phyloP scores from a whole-genome alignment of 257 asterid genomes.

The Ilex aquifolium region DNA sequence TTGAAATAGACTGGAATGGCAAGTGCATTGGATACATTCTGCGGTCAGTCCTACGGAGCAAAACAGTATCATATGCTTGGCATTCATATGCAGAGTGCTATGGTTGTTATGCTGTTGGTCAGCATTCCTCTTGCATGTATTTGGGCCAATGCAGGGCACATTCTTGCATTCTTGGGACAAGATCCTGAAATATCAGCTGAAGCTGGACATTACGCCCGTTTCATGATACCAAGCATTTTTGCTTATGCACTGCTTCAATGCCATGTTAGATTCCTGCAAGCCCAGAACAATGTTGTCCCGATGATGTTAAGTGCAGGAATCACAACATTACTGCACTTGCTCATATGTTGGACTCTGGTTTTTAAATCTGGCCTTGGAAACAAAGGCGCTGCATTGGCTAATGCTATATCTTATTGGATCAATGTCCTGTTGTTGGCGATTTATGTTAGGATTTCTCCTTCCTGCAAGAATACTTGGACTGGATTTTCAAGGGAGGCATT shows the following conservation, averaged over 20 bases:
- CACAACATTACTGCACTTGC: slow-evolving; percentile 30
- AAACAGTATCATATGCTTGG: slow-evolving; percentile 64
- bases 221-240: slow-evolving; percentile 53
- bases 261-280: slow-evolving; percentile 49
- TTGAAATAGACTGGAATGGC: slow-evolving; percentile 77
- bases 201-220: slow-evolving; percentile 55
- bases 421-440: slow-evolving; percentile 39
- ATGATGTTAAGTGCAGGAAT: slow-evolving; percentile 61
- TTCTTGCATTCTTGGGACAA: slow-evolving; percentile 45
- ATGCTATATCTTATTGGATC: slow-evolving; percentile 59
- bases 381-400: slow-evolving; percentile 71
- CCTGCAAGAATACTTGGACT: slow-evolving; percentile 50
- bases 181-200: slow-evolving; percentile 53
- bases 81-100: slow-evolving; percentile 56
- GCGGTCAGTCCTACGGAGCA: slow-evolving; percentile 25
- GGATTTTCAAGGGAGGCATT: slow-evolving; percentile 49
- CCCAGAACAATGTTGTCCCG: slow-evolving; percentile 61
- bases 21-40: slow-evolving; percentile 50
- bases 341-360: slow-evolving; percentile 50
- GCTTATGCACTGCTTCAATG: slow-evolving; percentile 59
- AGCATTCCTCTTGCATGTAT: slow-evolving; percentile 45
- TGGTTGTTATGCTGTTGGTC: slow-evolving; percentile 45
- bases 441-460: slow-evolving; percentile 45
- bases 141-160: slow-evolving; percentile 60
- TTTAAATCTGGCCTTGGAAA: slow-evolving; percentile 50